These are phyloP conservation scores for Glaciozyma antarctica DNA, from an alignment of 768 basidiomycete genomes.

Conservation along the genomic window DNA sequence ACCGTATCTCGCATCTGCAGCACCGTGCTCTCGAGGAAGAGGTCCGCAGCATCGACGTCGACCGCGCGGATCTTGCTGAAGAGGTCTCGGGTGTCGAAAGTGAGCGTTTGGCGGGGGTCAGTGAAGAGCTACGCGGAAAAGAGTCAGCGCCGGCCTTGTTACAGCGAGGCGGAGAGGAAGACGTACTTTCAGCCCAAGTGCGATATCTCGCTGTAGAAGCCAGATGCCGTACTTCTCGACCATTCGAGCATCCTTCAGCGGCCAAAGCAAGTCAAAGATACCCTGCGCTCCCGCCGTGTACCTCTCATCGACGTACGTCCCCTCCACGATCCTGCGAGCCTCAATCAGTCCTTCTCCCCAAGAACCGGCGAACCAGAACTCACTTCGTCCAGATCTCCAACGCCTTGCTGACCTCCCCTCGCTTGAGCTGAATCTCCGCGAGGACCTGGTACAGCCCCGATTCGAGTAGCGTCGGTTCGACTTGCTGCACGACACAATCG, in stretches of 20 bases:
- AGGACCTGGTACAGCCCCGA: slow-evolving; percentile 17
- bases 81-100: slow-evolving; percentile 27
- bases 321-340: slow-evolving; percentile 18
- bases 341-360: neutral
- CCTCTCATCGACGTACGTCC: slow-evolving; percentile 5
- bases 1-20: slow-evolving; percentile 24
- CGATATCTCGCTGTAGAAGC: slow-evolving; percentile 20
- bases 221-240: slow-evolving; percentile 29
- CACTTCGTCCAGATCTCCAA: slow-evolving; percentile 27
- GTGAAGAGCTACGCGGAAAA: slow-evolving; percentile 21
- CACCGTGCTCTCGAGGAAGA: slow-evolving; percentile 27
- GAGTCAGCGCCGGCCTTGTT: neutral
- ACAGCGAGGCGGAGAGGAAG: neutral
- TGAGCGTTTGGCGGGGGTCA: slow-evolving; percentile 27
- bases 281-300: slow-evolving; percentile 10
- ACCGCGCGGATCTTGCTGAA: slow-evolving; percentile 22
- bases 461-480: slow-evolving; percentile 10
- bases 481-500: slow-evolving; percentile 18
- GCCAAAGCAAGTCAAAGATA: slow-evolving; percentile 26
- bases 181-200: slow-evolving; percentile 22
- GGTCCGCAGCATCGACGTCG: slow-evolving; percentile 20
- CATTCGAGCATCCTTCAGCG: slow-evolving; percentile 10
- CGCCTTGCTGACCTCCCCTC: slow-evolving; percentile 6
- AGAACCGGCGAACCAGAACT: neutral
- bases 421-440: slow-evolving; percentile 4